phyloP scores from a whole-genome alignment of 371 early-diverging fungal genomes.

The Mortierella sp. region DNA sequence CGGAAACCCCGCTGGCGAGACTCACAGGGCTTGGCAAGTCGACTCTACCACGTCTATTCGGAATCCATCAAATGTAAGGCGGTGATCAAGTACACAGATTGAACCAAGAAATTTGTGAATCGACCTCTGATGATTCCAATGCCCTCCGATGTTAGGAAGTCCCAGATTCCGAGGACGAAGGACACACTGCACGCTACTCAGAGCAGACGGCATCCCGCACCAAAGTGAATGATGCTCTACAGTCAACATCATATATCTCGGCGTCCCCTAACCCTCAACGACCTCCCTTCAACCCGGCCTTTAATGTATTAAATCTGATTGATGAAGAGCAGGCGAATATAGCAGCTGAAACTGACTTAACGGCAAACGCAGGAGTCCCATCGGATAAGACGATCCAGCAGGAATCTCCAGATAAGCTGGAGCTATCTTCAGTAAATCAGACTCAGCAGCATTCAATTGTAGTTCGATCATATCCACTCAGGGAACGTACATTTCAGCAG shows the following conservation, averaged over 20 bases:
- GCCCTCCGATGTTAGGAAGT: constrained; percentile 5
- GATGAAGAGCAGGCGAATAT: too few relatives aligned
- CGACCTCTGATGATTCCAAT: not conserved
- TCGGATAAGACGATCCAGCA: not conserved
- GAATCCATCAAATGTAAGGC: not conserved
- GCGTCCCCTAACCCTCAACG: not conserved
- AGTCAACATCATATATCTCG: not conserved
- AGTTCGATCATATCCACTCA: constrained; percentile 28
- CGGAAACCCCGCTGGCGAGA: too few relatives aligned
- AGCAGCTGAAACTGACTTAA: too few relatives aligned
- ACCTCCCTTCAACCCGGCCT: too few relatives aligned
- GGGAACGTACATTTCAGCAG: constrained; percentile 44
- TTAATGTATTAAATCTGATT: too few relatives aligned
- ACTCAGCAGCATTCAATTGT: not conserved
- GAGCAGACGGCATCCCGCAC: not conserved
- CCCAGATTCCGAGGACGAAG: constrained; percentile 10
- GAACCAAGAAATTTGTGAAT: not conserved
- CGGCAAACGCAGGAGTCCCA: too few relatives aligned
- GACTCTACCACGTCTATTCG: not conserved
- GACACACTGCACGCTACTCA: not conserved
- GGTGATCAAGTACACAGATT: not conserved
- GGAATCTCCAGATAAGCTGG: not conserved
- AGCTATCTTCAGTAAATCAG: not conserved
- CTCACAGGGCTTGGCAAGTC: too few relatives aligned
- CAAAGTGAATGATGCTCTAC: not conserved